Conservation (phyloP, 768 basidiomycete genomes). For the Tulasnella sp. region DNA sequence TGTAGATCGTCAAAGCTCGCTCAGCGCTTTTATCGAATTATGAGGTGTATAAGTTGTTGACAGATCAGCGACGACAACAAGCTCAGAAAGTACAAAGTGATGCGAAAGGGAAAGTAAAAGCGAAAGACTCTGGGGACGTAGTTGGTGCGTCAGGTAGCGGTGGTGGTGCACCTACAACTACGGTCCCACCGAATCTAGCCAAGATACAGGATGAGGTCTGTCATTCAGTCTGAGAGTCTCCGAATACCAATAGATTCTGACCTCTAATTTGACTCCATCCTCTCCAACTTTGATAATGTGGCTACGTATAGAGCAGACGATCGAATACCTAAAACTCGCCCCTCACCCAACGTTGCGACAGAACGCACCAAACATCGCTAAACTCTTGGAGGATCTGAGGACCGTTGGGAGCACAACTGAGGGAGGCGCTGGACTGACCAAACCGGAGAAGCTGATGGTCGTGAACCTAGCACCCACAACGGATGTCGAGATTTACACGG, state of each 20-base stretch:
- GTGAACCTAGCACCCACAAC: conserved; percentile 81
- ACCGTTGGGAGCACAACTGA: conserved; percentile 34
- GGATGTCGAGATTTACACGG: conserved; percentile 80
- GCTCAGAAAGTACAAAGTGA: conserved; percentile 23
- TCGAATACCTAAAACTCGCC: conserved; percentile 69
- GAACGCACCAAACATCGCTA: conserved; percentile 49
- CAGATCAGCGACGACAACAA: conserved; percentile 66
- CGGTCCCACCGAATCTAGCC: not conserved
- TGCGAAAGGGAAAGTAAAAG: not conserved
- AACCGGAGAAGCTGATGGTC: conserved; percentile 84
- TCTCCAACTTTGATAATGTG: not conserved
- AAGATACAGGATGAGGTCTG: not conserved
- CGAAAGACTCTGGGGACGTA: not conserved
- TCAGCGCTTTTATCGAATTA: conserved; percentile 79
- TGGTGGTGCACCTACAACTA: too few relatives aligned
- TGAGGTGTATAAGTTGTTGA: conserved; percentile 72
- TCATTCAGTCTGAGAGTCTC: not conserved
- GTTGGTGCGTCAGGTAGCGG: not conserved
- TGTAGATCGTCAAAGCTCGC: conserved; percentile 58
- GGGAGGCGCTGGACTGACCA: conserved; percentile 43
- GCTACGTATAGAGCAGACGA: conserved; percentile 44
- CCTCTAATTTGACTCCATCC: too few relatives aligned
- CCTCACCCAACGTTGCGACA: conserved; percentile 61
- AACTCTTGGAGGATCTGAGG: conserved; percentile 56
- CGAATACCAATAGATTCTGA: not conserved